phyloP scores from a whole-genome alignment of 2,329 filamentous ascomycete species.

The Nemania abortiva region DNA sequence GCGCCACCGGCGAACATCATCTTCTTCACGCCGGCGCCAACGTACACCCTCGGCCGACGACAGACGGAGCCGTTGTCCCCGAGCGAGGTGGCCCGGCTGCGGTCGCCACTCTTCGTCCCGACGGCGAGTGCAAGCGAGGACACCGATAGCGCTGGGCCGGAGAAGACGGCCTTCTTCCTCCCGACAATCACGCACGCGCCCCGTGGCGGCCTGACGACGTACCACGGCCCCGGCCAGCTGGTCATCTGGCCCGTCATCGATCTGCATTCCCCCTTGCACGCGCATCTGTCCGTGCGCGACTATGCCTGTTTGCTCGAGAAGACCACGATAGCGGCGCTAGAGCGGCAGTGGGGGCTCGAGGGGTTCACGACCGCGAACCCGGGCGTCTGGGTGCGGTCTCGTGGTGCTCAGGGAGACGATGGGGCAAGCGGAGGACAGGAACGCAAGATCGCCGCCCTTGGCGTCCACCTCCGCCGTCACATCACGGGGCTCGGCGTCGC shows the following conservation, averaged over 20 bases:
- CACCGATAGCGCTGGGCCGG: no score
- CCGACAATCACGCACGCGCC: conserved; percentile 75
- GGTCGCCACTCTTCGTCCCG: conserved; percentile 55
- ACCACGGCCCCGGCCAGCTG: conserved; percentile 93
- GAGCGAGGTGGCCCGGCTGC: conserved; percentile 60
- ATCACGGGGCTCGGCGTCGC: conserved; percentile 88
- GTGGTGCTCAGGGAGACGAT: conserved; percentile 33
- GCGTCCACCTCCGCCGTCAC: conserved; percentile 89
- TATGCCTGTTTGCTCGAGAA: conserved; percentile 86
- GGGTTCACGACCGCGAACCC: conserved; percentile 79
- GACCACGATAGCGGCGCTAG: conserved; percentile 76
- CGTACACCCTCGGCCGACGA: conserved; percentile 90
- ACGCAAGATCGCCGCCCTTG: conserved; percentile 88
- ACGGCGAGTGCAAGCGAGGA: conserved; percentile 41
- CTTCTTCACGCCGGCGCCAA: conserved; percentile 84
- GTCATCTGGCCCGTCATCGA: conserved; percentile 95
- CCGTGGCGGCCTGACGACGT: conserved; percentile 93
- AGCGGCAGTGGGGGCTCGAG: conserved; percentile 65
- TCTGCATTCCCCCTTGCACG: conserved; percentile 70
- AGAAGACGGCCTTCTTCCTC: conserved; percentile 53
- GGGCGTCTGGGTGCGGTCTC: conserved; percentile 78
- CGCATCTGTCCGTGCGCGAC: conserved; percentile 73
- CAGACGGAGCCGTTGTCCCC: conserved; percentile 67
- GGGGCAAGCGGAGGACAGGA: conserved; percentile 50
- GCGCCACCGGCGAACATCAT: conserved; percentile 77